Conservation (phyloP, 768 basidiomycete genomes). For the Fomitopsis pulvina region DNA sequence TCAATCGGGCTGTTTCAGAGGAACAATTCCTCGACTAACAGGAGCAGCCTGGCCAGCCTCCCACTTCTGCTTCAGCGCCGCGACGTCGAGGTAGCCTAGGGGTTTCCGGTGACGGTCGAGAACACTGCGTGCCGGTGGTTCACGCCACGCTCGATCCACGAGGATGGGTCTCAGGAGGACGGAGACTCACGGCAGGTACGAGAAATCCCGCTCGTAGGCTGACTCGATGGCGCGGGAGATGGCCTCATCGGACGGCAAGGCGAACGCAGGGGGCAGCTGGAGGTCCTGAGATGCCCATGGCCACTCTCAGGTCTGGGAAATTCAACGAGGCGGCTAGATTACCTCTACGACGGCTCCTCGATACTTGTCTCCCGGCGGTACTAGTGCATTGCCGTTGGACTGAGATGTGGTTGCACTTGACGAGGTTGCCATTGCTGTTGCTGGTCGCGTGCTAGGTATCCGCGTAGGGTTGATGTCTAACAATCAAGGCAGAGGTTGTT, state of each 20-base stretch:
- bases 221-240: slow-evolving; percentile 75
- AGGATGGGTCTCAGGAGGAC: not conserved
- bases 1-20: not conserved
- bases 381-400: not conserved
- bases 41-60: slow-evolving; percentile 66
- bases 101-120: slow-evolving; percentile 67
- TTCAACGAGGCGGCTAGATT: not conserved
- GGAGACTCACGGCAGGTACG: slow-evolving; percentile 73
- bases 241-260: slow-evolving; percentile 62
- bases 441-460: not conserved
- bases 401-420: not conserved
- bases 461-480: not conserved
- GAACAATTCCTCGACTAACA: slow-evolving; percentile 34
- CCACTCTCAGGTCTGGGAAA: not conserved
- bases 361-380: slow-evolving; percentile 50
- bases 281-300: slow-evolving; percentile 44
- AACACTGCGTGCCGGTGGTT: slow-evolving; percentile 41
- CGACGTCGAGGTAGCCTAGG: slow-evolving; percentile 80
- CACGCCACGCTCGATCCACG: not conserved
- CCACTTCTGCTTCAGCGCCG: slow-evolving; percentile 69
- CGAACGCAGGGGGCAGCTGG: slow-evolving; percentile 84
- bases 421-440: not conserved
- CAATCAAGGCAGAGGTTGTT: not conserved
- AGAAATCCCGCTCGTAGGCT: slow-evolving; percentile 92
- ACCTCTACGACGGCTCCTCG: slow-evolving; percentile 91